Evolutionary conservation across 2,329 filamentous ascomycete genomes (phyloP), one percentile per base, ranked within the genome.

Genomic region (Zalaria sp.): DNA sequence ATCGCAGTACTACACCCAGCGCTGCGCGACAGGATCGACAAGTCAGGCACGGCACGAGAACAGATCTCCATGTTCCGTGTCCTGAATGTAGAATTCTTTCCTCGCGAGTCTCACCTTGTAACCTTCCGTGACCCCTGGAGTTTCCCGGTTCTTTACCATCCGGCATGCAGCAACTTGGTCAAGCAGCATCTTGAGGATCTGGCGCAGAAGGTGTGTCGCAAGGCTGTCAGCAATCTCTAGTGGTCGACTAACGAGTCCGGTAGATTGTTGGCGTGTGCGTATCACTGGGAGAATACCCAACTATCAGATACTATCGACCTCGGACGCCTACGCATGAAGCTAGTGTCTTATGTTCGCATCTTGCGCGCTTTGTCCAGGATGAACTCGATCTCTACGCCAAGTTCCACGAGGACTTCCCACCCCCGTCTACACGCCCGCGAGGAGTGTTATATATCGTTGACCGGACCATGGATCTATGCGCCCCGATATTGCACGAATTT

Each of bases 101-200:
- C 91, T 4, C 77, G 86, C 55, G 91, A 98, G 65, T 91, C 88
- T 5, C 84, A 93, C 53, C 67, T 98, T 34, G 71, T 95, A 52
- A 93, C 86, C 0, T 95, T 98, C 55, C 73, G 83, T 56, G 89
- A 98, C 57, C 89, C 91, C 1, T 94, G 83, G 79, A 96, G 89
- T 63, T 98, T 98, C 55, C 87, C 87, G 1, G 74, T 88, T 40
- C 70, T 98, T 45, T 98, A 83, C 64, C 89, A 98, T 57, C 89
- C 89, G 1, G 77, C 74, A 41, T 96, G 91, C 64, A 93, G 93
- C 60, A 73, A 77, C 49, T 66, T 95, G 35, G 81, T 98, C 34
- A 76, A 80, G 38, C 72, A 75, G 42, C 89, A 98, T 58, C 78
- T 98, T 73, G 79, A 88, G 56, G 72, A 75, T 34, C 65, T 96